These are phyloP conservation scores for Linum lewisii DNA, from an alignment of 345 rosid species.

Conservation along the genomic window DNA sequence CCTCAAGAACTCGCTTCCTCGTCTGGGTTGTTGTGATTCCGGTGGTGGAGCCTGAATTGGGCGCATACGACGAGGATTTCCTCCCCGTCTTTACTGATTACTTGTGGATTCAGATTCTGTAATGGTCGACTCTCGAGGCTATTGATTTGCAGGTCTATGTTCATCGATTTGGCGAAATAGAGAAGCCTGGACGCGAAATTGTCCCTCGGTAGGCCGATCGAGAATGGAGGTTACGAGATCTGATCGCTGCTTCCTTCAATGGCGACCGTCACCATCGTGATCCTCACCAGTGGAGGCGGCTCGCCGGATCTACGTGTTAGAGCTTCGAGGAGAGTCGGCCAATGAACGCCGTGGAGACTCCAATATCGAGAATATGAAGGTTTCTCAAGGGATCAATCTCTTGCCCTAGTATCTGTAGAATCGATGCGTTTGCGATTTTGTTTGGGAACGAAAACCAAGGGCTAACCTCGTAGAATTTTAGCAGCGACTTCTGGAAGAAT, in stretches of 20 bases:
- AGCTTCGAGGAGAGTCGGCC: conserved; percentile 87
- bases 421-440: conserved; percentile 71
- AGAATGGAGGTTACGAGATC: conserved; percentile 43
- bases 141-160: conserved; percentile 54
- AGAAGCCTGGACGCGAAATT: conserved; percentile 44
- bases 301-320: conserved; percentile 55
- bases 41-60: conserved; percentile 66
- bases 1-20: conserved; percentile 44
- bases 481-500: conserved; percentile 57
- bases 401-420: conserved; percentile 64
- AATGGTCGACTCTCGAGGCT: conserved; percentile 36
- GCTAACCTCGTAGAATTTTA: conserved; percentile 75
- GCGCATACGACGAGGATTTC: conserved; percentile 58
- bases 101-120: conserved; percentile 28
- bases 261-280: conserved; percentile 42
- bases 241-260: conserved; percentile 20
- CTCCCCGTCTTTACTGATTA: conserved; percentile 31
- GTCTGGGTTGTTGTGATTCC: conserved; percentile 42
- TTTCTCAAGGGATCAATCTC: conserved; percentile 20
- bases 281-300: conserved; percentile 56
- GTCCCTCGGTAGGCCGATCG: conserved; percentile 58
- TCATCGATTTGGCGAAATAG: conserved; percentile 55
- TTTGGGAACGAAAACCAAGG: conserved; percentile 92
- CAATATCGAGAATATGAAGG: conserved; percentile 78
- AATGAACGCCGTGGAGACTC: conserved; percentile 94